A percentile compares a stretch with the other conserved stretches of the same genome.
Evolutionary conservation across 2,329 filamentous ascomycete species (phyloP).

Genomic region (Curvularia lunata): DNA sequence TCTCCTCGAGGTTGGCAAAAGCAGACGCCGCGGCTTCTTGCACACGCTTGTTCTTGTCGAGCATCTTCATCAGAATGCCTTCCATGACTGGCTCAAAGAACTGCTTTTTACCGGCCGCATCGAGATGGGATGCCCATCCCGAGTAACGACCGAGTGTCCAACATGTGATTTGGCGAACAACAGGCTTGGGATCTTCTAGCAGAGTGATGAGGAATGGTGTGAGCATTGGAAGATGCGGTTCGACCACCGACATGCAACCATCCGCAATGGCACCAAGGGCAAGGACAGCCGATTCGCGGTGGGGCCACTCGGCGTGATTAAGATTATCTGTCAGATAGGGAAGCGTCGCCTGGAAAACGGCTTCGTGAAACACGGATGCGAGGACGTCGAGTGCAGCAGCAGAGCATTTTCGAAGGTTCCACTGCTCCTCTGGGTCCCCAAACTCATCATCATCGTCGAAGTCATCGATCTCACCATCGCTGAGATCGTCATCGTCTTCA

Average conservation of each 20-base stretch:
- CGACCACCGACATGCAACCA: constrained; percentile 88
- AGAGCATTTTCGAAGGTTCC: constrained; percentile 96
- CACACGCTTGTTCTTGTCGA: constrained; percentile 96
- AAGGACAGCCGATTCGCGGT: constrained; percentile 91
- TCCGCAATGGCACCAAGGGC: constrained; percentile 94
- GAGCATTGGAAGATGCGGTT: constrained; percentile 87
- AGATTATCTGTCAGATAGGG: constrained; percentile 92
- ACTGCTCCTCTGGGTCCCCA: constrained; percentile 83
- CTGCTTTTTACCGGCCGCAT: constrained; percentile 70
- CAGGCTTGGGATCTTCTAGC: constrained; percentile 81
- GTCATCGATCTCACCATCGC: constrained; percentile 86
- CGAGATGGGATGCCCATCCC: constrained; percentile 82
- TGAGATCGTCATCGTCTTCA: constrained; percentile 70
- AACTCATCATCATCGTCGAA: constrained; percentile 73
- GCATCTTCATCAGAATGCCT: constrained; percentile 90
- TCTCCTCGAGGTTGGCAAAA: constrained; percentile 95
- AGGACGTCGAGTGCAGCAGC: constrained; percentile 94
- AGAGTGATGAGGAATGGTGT: constrained; percentile 89
- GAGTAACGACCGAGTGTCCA: constrained; percentile 97
- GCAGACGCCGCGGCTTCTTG: constrained; percentile 96
- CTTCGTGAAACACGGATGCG: constrained; percentile 83
- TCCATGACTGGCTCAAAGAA: constrained; percentile 98
- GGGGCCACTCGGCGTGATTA: constrained; percentile 86
- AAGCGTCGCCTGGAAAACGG: constrained; percentile 89
- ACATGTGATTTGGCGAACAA: constrained; percentile 95